Evolutionary conservation across 768 basidiomycete species (phyloP), one percentile per base, ranked within the genome.

Genomic region (Obba rivulosa): DNA sequence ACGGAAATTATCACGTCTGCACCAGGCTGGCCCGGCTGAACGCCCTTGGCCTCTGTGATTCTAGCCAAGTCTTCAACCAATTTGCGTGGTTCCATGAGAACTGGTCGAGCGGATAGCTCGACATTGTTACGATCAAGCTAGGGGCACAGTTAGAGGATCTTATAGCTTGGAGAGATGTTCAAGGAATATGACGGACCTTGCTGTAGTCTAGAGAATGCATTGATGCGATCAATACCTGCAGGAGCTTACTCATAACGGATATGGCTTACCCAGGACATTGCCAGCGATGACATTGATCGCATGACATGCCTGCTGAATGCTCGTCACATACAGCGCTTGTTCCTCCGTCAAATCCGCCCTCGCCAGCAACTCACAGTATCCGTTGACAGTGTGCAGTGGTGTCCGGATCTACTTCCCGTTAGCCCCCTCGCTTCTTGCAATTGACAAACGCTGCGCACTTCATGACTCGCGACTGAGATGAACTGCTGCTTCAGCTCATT

Each of bases 201-300:
- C 58, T 63, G 47, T 60, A 63, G 37, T 63, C 62, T 62, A 42
- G 8, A 25, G 1, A 28, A n/a, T 4, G 9, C 25, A 5, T 4
- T n/a, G 4, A 4, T 24, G 34, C 16, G 35, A 28, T 4, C 34
- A 41, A 24, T 8, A 21, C 34, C 11, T 34, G 14, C n/a, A 2
- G 44, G 11, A 34, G 23, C 28, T n/a, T 16, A 40, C 17, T 23
- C 28, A 36, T 20, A 16, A 10, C 20, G 36, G 18, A 21, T 11
- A 48, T 7, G n/a, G 43, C 61, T 8, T 40, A 62, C 59, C 61
- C 2, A 63, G 51, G 2, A 63, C 62, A 24, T 63, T 63, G 4
- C 62, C 62, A 11, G 62, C 62, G 18, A 63, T 63, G 21, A 63
- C 57, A 43, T 63, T 63, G 50, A 63, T 58, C 1, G 62, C 60